Evolutionary conservation across 257 asterid species (phyloP), one percentile per base, ranked within the genome.

Genomic region (Petunia secreta): DNA sequence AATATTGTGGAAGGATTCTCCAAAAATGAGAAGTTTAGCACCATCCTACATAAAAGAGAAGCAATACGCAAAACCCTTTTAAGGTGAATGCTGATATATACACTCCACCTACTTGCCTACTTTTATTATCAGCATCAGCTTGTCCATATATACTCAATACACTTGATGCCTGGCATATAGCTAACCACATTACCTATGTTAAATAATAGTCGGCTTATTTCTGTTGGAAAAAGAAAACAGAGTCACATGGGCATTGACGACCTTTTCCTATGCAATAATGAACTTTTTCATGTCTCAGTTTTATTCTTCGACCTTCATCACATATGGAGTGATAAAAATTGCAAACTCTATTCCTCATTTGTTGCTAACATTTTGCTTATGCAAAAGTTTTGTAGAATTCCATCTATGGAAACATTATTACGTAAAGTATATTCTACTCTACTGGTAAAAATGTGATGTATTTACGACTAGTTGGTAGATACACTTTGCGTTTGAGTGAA

Each of bases 161-260:
- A 11, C 16, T 54, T 25, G 14, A 54, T 63, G 68, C 43, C 67
- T 63, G n/a, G 43, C 68, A 63, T 6, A 62, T 62, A 62, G 60
- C 77, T 10, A 48, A 50, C 62, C 62, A 50, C 77, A 25, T 71
- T 50, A 1, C 34, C 62, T 11, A 71, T 34, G 77, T 6, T 0
- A 71, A 48, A 71, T 71, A 71, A 46, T 71, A 48, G 13, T 48
- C 36, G 0, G 25, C n/a, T 46, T 57, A 34, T 48, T 71, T 48
- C 77, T 62, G 62, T 73, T 50, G 78, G 78, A 50, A 50, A 73
- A 73, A 14, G 43, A 48, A 73, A 73, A 73, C 78, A 73, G 78
- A 73, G 78, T 73, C 78, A 73, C 78, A 73, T 73, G 78, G 78
- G 62, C 37, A 48, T 73, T 50, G 62, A 50, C 13, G 46, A 73